phyloP scores from a whole-genome alignment of 2,329 filamentous ascomycete genomes.

The Reticulascus tulasneorum region DNA sequence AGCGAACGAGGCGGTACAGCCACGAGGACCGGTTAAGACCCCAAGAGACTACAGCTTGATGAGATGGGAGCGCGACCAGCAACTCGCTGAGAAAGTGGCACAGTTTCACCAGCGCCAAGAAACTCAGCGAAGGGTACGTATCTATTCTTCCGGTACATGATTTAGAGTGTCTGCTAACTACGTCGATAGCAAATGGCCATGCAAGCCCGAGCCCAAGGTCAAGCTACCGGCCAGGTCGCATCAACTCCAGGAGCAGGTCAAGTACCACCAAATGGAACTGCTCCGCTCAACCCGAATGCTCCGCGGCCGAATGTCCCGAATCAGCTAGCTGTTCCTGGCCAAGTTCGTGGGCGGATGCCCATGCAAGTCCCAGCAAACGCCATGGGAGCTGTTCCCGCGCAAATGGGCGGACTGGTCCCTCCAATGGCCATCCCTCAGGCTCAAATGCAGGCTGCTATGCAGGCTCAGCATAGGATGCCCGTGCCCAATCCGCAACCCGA shows the following conservation, averaged over 20 bases:
- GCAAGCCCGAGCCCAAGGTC: slow-evolving; percentile 43
- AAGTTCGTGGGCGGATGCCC: slow-evolving; percentile 47
- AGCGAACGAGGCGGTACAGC: slow-evolving; percentile 59
- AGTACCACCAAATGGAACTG: slow-evolving; percentile 21
- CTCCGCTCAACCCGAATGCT: slow-evolving; percentile 23
- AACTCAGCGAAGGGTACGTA: slow-evolving; percentile 50
- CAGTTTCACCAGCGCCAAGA: slow-evolving; percentile 58
- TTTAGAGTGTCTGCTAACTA: slow-evolving; percentile 4
- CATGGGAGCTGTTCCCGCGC: slow-evolving; percentile 44
- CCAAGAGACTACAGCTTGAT: slow-evolving; percentile 88
- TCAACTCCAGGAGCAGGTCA: slow-evolving; percentile 28
- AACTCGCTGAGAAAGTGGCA: slow-evolving; percentile 56
- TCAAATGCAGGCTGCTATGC: slow-evolving; percentile 60
- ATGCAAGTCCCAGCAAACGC: slow-evolving; percentile 51
- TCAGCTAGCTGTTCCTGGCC: slow-evolving; percentile 41
- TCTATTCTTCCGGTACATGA: slow-evolving; percentile 19
- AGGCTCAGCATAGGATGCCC: slow-evolving; percentile 58
- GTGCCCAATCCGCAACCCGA: slow-evolving; percentile 45
- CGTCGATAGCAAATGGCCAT: slow-evolving; percentile 30
- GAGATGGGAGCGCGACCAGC: slow-evolving; percentile 80
- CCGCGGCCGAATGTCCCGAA: slow-evolving; percentile 39
- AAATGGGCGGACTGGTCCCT: slow-evolving; percentile 47
- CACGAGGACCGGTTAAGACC: slow-evolving; percentile 58
- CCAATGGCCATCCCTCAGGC: slow-evolving; percentile 63
- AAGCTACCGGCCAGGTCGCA: slow-evolving; percentile 39